Evolutionary conservation across 192 early-diverging fungal species (phyloP).

Genomic region (Coemansia sp.): DNA sequence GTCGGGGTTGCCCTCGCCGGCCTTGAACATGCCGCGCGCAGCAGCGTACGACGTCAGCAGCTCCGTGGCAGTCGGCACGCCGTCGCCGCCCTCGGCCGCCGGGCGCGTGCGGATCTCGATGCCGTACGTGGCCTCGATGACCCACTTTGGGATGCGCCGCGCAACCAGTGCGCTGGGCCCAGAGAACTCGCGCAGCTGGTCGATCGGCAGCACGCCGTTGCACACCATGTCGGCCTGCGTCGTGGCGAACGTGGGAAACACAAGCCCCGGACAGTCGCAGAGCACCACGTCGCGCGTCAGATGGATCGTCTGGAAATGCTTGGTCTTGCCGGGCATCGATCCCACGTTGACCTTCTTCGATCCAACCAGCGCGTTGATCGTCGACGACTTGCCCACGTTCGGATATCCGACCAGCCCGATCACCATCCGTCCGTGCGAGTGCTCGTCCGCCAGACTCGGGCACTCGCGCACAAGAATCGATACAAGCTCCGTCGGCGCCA

Average conservation of each 20-base stretch:
- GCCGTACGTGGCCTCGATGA: conserved; percentile 91
- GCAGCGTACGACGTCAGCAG: conserved; percentile 90
- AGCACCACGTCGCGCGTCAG: conserved; percentile 82
- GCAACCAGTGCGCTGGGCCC: conserved; percentile 84
- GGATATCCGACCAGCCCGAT: conserved; percentile 99
- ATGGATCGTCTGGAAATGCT: conserved; percentile 99
- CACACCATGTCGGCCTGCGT: conserved; percentile 98
- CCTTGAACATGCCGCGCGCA: conserved; percentile 87
- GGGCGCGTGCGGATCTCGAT: conserved; percentile 80
- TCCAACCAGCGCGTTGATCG: conserved; percentile 95
- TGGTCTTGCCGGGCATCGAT: conserved; percentile 98
- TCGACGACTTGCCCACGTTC: conserved; percentile 99
- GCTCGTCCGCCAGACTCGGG: conserved; percentile 53
- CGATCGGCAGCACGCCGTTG: conserved; percentile 98
- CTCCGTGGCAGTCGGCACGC: conserved; percentile 87
- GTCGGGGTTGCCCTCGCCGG: conserved; percentile 95
- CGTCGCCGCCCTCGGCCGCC: conserved; percentile 72
- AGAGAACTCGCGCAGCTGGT: conserved; percentile 94
- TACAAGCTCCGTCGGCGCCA: conserved; percentile 69
- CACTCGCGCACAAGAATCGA: conserved; percentile 61
- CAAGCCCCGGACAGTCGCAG: conserved; percentile 99
- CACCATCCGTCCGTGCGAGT: conserved; percentile 61
- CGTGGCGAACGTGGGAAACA: conserved; percentile 98
- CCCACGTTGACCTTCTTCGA: conserved; percentile 93
- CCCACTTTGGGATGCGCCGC: conserved; percentile 80